A percentile compares a stretch with the other conserved stretches of the same genome.
Conservation (phyloP, 208 protist species). For the Trichomonas vaginalis region DNA sequence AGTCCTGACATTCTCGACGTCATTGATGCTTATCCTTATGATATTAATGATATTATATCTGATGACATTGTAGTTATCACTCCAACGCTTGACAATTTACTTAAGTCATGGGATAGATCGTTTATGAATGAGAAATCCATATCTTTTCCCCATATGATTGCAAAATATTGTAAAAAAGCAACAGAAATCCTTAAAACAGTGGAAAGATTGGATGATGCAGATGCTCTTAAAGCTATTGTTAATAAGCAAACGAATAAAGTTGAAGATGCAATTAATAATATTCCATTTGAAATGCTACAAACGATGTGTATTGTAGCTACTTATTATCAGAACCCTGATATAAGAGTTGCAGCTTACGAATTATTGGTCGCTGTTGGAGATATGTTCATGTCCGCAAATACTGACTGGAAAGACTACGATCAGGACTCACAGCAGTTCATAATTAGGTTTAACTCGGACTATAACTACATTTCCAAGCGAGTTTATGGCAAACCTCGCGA, state of each 20-base stretch:
- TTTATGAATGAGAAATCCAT: background rate
- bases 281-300: background rate
- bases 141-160: background rate
- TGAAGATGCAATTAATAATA: background rate
- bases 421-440: background rate
- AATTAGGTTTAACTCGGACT: background rate
- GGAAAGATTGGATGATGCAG: background rate
- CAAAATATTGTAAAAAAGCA: background rate
- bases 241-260: background rate
- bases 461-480: background rate
- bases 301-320: background rate
- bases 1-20: background rate
- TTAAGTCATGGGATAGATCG: background rate
- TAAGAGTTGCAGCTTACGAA: background rate
- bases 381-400: background rate
- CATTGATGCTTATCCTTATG: background rate
- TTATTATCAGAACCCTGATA: background rate
- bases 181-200: background rate
- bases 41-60: background rate
- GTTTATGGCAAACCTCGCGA: background rate
- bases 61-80: background rate
- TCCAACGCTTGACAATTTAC: background rate
- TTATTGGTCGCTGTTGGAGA: background rate
- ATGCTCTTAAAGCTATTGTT: background rate
- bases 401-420: background rate